Evolutionary conservation across 441 rosid species (phyloP), one percentile per base, ranked within the genome.

Genomic region (Populus tomentosa): DNA sequence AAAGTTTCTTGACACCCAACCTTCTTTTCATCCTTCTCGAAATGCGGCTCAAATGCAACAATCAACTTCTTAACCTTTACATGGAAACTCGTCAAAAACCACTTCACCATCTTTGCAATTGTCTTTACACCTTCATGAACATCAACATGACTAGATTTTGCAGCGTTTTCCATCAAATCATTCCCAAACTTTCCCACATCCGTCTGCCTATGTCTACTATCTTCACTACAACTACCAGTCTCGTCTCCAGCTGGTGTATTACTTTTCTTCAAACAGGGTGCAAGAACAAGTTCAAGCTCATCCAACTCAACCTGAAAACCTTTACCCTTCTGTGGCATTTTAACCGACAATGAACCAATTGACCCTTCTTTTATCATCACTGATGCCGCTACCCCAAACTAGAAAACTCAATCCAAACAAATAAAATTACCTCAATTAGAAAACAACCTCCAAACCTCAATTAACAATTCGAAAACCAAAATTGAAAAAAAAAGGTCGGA

Each of bases 91-190:
- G 97, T 84, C 73, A 97, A 87, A 81, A 97, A 85, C 98, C 94
- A 91, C 77, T 91, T 97, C 33, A 97, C 98, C 89, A 97, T 91
- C 90, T 91, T 94, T 5, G 98, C 99, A 84, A 97, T 93, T 20
- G 92, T 87, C 87, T 94, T 97, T 63, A 97, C 99, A 46, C 99
- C 99, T 86, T 97, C 98, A 79, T 97, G 99, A 77, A 97, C 92
- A 91, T 92, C 92, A 66, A 79, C 80, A 46, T 86, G 77, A 26
- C 86, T 78, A 77, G 93, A 24, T 67, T 84, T 89, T 70, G 80
- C 83, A 59, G 79, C 24, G 77, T 74, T 82, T 35, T 79, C 91
- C 30, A 64, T 72, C 80, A 71, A 72, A 69, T 82, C 90, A 82
- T 82, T 75, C 83, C 91, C 24, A 79, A 71, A 73, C 79, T 84